phyloP scores from a whole-genome alignment of 768 basidiomycete species.

The Amanita muscaria region DNA sequence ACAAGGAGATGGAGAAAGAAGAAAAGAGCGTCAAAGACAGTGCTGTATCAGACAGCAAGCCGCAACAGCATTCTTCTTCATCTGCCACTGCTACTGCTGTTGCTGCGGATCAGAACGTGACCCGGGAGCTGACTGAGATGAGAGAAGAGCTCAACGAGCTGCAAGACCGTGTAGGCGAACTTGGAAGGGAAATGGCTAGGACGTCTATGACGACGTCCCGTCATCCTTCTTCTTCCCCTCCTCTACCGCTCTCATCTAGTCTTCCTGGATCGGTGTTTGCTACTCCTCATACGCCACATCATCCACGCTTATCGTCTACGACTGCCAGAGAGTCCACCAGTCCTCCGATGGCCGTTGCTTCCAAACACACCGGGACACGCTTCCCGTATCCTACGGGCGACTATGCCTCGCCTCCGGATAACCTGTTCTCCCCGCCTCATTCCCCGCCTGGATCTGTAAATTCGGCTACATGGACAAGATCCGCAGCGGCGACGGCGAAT shows the following conservation, averaged over 20 bases:
- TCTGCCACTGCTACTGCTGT: too few relatives aligned
- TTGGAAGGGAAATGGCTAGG: conserved; percentile 76
- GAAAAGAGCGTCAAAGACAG: conserved; percentile 16
- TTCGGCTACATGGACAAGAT: conserved; percentile 38
- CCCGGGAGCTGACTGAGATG: conserved; percentile 42
- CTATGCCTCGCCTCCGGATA: conserved; percentile 58
- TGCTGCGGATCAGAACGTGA: conserved; percentile 17
- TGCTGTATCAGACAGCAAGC: too few relatives aligned
- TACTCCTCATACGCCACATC: conserved; percentile 35
- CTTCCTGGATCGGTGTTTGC: conserved; percentile 19
- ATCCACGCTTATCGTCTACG: conserved; percentile 26
- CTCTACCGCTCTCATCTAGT: conserved; percentile 27
- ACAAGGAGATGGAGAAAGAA: conserved; percentile 67
- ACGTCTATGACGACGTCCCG: conserved; percentile 47
- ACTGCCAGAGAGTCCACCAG: conserved; percentile 59
- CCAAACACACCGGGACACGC: conserved; percentile 41
- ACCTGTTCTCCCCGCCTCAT: conserved; percentile 30
- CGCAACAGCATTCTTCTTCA: too few relatives aligned
- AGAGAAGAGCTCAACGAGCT: conserved; percentile 66
- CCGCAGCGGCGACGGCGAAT: too few relatives aligned
- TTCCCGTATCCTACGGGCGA: conserved; percentile 81
- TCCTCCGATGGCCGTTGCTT: conserved; percentile 48
- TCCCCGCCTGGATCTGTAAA: conserved; percentile 46
- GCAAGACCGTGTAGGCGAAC: conserved; percentile 62
- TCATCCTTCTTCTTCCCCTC: conserved; percentile 40